Evolutionary conservation across 2,329 filamentous ascomycete species (phyloP).

Genomic region (Phaeosphaeria sp.): DNA sequence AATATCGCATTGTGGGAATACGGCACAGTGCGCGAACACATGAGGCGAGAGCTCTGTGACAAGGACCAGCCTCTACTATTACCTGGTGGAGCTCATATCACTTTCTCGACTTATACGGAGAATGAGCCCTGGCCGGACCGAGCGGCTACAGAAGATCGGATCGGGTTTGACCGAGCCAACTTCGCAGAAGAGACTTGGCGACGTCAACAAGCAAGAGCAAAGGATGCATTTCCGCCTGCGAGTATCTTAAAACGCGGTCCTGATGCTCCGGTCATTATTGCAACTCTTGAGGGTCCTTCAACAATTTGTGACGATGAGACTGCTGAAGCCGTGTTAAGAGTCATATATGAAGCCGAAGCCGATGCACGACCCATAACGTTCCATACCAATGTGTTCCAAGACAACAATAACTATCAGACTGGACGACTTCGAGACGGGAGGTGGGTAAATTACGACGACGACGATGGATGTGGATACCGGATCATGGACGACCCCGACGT

Average conservation of each 20-base stretch:
- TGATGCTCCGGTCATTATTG: slow-evolving; percentile 4
- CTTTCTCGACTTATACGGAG: slow-evolving; percentile 2
- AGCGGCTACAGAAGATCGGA: slow-evolving; percentile 2
- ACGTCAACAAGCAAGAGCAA: neutral
- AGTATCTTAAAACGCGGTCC: neutral
- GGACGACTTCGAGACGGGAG: slow-evolving; percentile 5
- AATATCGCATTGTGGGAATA: slow-evolving; percentile 7
- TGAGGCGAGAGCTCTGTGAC: slow-evolving; percentile 2
- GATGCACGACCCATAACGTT: slow-evolving; percentile 7
- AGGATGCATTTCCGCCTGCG: slow-evolving; percentile 1
- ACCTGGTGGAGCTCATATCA: slow-evolving; percentile 5
- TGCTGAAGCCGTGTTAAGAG: slow-evolving; percentile 1
- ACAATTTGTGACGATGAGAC: neutral
- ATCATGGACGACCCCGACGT: slow-evolving; percentile 8
- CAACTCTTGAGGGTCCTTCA: slow-evolving; percentile 1
- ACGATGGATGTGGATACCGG: slow-evolving; percentile 1
- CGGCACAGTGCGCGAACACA: slow-evolving; percentile 9
- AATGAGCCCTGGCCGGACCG: slow-evolving; percentile 6
- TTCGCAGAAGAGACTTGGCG: slow-evolving; percentile 8
- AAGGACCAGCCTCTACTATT: slow-evolving; percentile 2
- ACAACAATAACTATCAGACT: slow-evolving; percentile 4
- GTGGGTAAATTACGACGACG: slow-evolving; percentile 4
- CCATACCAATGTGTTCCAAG: slow-evolving; percentile 4
- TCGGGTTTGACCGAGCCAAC: slow-evolving; percentile 7
- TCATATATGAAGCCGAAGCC: slow-evolving; percentile 8